These are phyloP conservation scores for Chlorella sp. DNA, from an alignment of 139 green algal genomes.

Conservation along the genomic window DNA sequence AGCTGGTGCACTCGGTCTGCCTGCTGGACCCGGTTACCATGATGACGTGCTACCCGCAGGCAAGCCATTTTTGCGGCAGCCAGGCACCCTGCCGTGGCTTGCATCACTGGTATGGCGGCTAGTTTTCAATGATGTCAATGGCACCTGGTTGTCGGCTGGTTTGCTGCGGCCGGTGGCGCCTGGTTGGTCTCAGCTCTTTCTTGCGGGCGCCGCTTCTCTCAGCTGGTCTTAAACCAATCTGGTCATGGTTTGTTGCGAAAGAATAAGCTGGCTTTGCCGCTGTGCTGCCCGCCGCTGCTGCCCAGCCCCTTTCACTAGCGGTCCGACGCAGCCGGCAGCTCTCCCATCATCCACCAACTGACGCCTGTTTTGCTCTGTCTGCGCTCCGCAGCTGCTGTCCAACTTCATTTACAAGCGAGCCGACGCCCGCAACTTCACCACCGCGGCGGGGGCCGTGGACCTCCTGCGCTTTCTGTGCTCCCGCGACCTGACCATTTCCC, in stretches of 20 bases:
- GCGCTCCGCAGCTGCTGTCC: slow-evolving; percentile 44
- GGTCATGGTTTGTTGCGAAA: too few species aligned
- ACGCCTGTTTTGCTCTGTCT: not conserved
- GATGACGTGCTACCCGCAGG: slow-evolving; percentile 59
- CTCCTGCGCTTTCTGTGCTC: slow-evolving; percentile 48
- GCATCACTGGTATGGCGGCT: too few species aligned
- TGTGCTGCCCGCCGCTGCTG: not conserved
- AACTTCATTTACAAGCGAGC: slow-evolving; percentile 59
- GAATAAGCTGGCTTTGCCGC: not conserved
- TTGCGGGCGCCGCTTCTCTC: too few species aligned
- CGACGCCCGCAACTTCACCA: not conserved
- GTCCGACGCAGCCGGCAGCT: not conserved
- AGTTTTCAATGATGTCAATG: too few species aligned
- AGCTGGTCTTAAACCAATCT: too few species aligned
- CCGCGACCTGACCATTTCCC: slow-evolving; percentile 57
- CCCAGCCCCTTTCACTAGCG: not conserved
- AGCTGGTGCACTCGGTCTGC: slow-evolving; percentile 37
- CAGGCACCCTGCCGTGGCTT: too few species aligned
- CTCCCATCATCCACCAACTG: not conserved
- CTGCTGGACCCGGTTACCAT: slow-evolving; percentile 64
- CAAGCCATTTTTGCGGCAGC: not conserved
- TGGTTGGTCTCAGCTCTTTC: too few species aligned
- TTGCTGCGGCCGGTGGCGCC: too few species aligned
- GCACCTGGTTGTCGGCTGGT: too few species aligned
- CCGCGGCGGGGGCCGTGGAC: slow-evolving; percentile 25